These are phyloP conservation scores for Trichoderma atrobrunneum DNA, from an alignment of 2,329 filamentous ascomycete species.

Conservation along the genomic window DNA sequence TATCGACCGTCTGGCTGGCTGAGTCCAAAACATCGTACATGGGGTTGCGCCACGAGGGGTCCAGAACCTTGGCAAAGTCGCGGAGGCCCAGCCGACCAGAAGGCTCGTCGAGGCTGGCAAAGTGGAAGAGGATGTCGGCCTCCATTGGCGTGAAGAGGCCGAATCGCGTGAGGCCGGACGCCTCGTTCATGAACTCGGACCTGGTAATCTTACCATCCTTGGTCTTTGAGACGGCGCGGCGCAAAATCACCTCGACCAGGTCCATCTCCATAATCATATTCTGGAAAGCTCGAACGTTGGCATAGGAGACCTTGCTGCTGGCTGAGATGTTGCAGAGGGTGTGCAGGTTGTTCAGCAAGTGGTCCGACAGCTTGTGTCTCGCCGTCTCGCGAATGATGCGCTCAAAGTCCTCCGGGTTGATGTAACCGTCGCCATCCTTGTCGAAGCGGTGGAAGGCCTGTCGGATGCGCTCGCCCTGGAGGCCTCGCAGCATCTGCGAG, in stretches of 20 bases:
- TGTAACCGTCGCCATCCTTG: constrained; percentile 88
- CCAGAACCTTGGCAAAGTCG: constrained; percentile 93
- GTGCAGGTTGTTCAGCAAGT: constrained; percentile 84
- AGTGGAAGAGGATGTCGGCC: constrained; percentile 97
- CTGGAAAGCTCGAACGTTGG: constrained; percentile 95
- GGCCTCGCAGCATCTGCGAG: constrained; percentile 92
- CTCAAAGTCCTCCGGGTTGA: constrained; percentile 93
- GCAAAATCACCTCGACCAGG: constrained; percentile 87
- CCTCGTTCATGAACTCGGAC: constrained; percentile 91
- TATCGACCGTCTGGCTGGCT: constrained; percentile 36
- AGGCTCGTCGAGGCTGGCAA: constrained; percentile 86
- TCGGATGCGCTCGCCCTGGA: constrained; percentile 92
- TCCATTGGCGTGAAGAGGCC: constrained; percentile 98
- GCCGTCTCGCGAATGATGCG: constrained; percentile 92
- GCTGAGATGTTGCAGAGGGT: constrained; percentile 93
- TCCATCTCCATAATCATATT: constrained; percentile 99
- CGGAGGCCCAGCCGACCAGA: constrained; percentile 76
- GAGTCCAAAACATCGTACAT: constrained; percentile 50
- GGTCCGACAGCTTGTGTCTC: constrained; percentile 94
- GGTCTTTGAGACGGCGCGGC: constrained; percentile 80
- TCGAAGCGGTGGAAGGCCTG: constrained; percentile 94
- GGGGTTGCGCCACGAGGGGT: constrained; percentile 81
- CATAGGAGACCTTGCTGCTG: constrained; percentile 92
- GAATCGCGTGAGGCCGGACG: constrained; percentile 85
- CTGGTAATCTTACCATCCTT: constrained; percentile 89